phyloP scores from a whole-genome alignment of 768 basidiomycete genomes.

The Glaciozyma antarctica region DNA sequence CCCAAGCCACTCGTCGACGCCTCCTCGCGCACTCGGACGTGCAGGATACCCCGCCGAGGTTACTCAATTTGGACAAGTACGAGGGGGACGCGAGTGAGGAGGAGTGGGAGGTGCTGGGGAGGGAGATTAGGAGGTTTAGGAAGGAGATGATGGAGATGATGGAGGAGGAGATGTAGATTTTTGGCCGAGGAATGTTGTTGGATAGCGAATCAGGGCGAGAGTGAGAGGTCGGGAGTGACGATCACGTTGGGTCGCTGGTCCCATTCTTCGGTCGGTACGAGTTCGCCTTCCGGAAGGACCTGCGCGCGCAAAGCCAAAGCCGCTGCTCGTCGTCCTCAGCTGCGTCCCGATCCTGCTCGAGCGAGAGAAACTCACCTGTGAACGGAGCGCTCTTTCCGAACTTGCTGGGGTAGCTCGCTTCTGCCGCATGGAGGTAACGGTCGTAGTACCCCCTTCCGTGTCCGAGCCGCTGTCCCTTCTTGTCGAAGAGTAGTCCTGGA shows the following conservation, averaged over 20 bases:
- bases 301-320: conserved; percentile 22
- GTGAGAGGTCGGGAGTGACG: conserved; percentile 7
- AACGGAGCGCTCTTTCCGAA: conserved; percentile 15
- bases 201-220: too few species aligned
- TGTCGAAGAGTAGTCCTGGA: conserved; percentile 27
- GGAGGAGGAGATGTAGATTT: too few species aligned
- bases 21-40: too few species aligned
- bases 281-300: conserved; percentile 17
- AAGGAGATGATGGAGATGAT: too few species aligned
- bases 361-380: conserved; percentile 12
- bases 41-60: too few species aligned
- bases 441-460: conserved; percentile 32
- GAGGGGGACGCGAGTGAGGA: too few species aligned
- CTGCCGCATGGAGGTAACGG: conserved; percentile 16
- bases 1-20: too few species aligned
- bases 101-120: too few species aligned
- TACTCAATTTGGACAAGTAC: too few species aligned
- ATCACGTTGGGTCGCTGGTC: conserved; percentile 18
- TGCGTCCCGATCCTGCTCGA: too few species aligned
- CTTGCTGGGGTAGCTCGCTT: conserved; percentile 6
- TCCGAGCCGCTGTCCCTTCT: conserved; percentile 12
- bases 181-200: too few species aligned
- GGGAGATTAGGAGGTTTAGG: too few species aligned
- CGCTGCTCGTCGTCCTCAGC: not conserved
- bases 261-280: conserved; percentile 25